Evolutionary conservation across 345 rosid species (phyloP).

Genomic region (Sonneratia caseolaris): DNA sequence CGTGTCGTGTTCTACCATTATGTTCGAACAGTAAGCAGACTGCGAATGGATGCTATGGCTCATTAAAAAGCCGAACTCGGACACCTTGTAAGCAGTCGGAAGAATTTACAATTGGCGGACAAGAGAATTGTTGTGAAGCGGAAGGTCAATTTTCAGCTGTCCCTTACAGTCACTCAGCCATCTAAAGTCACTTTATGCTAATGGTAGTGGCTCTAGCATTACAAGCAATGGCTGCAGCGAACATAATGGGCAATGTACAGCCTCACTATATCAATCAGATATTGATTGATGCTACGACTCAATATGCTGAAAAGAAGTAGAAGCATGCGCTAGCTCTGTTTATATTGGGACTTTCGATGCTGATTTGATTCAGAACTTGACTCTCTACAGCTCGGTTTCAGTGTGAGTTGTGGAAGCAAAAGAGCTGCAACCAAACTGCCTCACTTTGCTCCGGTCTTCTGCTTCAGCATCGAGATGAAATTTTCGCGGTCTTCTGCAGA

Average conservation of each 20-base stretch:
- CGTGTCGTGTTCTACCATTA: neutral
- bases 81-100: neutral
- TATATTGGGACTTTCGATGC: neutral
- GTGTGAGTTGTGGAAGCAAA: neutral
- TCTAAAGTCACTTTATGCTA: neutral
- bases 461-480: constrained; percentile 72
- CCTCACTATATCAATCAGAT: neutral
- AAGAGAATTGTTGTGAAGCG: neutral
- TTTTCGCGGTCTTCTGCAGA: constrained; percentile 55
- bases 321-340: neutral
- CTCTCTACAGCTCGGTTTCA: neutral
- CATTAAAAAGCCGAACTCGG: neutral
- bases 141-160: neutral
- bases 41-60: too few species aligned
- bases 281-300: neutral
- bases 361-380: neutral
- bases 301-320: neutral
- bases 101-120: neutral
- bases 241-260: neutral
- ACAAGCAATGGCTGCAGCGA: neutral
- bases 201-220: neutral
- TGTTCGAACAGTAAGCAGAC: neutral
- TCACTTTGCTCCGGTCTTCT: constrained; percentile 42
- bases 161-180: neutral
- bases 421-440: neutral